These are phyloP conservation scores for Umbelopsis vinacea DNA, from an alignment of 192 early-diverging fungal species.

Conservation along the genomic window DNA sequence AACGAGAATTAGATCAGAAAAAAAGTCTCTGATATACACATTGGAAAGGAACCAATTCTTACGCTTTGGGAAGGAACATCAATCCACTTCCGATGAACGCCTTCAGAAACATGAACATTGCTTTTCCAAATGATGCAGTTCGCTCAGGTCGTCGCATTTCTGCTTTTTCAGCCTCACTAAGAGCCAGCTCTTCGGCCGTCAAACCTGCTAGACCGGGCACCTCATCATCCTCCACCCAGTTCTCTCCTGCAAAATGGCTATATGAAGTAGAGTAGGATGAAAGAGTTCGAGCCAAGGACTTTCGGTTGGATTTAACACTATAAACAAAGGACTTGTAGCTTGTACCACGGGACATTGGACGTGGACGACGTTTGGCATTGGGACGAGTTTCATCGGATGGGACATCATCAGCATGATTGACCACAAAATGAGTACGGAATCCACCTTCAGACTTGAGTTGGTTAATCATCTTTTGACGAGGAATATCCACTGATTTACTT, in stretches of 20 bases:
- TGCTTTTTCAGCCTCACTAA: constrained; percentile 6
- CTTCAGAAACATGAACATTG: constrained; percentile 67
- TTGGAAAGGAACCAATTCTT: background rate
- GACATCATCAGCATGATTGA: constrained; percentile 59
- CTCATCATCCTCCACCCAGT: constrained; percentile 2
- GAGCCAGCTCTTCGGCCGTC: background rate
- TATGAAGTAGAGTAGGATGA: constrained; percentile 34
- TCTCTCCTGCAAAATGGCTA: constrained; percentile 39
- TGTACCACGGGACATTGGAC: constrained; percentile 13
- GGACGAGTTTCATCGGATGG: background rate
- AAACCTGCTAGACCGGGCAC: background rate
- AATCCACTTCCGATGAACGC: constrained; percentile 67
- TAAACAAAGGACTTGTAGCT: constrained; percentile 17
- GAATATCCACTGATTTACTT: constrained; percentile 52
- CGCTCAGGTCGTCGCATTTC: constrained; percentile 20
- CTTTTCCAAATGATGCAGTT: constrained; percentile 53
- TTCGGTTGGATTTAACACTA: background rate
- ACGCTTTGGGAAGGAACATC: constrained; percentile 58
- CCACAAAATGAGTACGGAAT: constrained; percentile 87
- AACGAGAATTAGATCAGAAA: background rate
- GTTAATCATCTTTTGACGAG: constrained; percentile 23
- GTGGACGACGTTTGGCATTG: background rate
- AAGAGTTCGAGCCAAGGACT: constrained; percentile 21
- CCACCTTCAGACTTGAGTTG: constrained; percentile 80
- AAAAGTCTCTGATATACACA: too few relatives aligned